phyloP scores from a whole-genome alignment of 228 moss, liverwort and hornwort genomes.

The Sphagnum fallax region DNA sequence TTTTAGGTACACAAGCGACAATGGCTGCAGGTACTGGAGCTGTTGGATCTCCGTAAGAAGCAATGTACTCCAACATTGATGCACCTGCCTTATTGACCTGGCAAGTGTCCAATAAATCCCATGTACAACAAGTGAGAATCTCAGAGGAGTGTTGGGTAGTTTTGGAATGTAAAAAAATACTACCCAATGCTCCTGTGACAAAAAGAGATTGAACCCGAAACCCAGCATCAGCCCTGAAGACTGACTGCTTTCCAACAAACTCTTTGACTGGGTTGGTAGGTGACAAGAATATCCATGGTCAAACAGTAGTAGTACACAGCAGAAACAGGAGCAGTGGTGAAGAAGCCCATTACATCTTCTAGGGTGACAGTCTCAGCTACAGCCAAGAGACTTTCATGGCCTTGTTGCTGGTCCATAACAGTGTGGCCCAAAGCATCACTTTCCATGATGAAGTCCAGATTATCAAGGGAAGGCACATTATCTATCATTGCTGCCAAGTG shows the following conservation, averaged over 20 bases:
- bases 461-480: constrained; percentile 98
- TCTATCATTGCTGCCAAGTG: constrained; percentile 99
- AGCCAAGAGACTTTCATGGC: constrained; percentile 84
- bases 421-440: constrained; percentile 95
- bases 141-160: no score
- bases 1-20: constrained; percentile 95
- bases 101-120: not conserved
- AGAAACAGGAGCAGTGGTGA: no score
- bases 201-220: no score
- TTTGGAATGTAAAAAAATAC: no score
- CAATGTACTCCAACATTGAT: constrained; percentile 81
- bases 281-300: not conserved
- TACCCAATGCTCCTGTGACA: no score
- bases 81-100: constrained; percentile 91
- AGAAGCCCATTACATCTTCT: constrained; percentile 59
- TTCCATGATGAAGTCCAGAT: constrained; percentile 99
- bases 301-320: constrained; percentile 16
- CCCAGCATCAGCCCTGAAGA: no score
- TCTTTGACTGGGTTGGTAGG: not conserved
- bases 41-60: constrained; percentile 68
- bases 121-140: not conserved
- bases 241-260: no score
- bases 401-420: constrained; percentile 99
- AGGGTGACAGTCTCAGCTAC: constrained; percentile 91
- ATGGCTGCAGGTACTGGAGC: constrained; percentile 93